phyloP scores from a whole-genome alignment of 257 asterid species.

The Nicotiana tomentosiformis region DNA sequence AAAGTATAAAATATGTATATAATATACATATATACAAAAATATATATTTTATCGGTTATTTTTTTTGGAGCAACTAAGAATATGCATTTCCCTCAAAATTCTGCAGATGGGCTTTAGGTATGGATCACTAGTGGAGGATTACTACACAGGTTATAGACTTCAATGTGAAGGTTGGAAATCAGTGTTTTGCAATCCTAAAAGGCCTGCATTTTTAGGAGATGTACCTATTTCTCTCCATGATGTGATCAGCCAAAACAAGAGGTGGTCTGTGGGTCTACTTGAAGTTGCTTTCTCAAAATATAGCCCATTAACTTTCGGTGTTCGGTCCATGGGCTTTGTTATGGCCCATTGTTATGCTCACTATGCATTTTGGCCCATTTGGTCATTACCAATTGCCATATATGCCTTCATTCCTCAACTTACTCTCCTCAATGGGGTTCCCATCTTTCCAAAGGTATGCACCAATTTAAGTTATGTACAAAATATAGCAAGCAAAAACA shows the following conservation, averaged over 20 bases:
- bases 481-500: too few relatives aligned
- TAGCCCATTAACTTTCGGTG: constrained; percentile 52
- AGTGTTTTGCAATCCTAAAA: constrained; percentile 45
- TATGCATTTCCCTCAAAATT: not conserved
- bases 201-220: constrained; percentile 70
- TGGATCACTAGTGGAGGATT: constrained; percentile 80
- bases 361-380: constrained; percentile 63
- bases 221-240: constrained; percentile 57
- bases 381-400: constrained; percentile 49
- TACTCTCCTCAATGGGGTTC: constrained; percentile 35
- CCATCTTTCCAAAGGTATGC: constrained; percentile 68
- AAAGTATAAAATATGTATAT: too few relatives aligned
- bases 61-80: too few relatives aligned
- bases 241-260: constrained; percentile 42
- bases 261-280: constrained; percentile 73
- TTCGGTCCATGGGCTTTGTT: constrained; percentile 31
- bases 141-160: constrained; percentile 48
- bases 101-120: constrained; percentile 69
- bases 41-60: too few relatives aligned
- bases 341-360: constrained; percentile 46
- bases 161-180: constrained; percentile 87
- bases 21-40: too few relatives aligned
- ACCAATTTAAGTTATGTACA: not conserved
- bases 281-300: constrained; percentile 58
- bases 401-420: constrained; percentile 62